Conservation (phyloP, 495 filamentous ascomycete genomes). For the Penicillium ucsense region DNA sequence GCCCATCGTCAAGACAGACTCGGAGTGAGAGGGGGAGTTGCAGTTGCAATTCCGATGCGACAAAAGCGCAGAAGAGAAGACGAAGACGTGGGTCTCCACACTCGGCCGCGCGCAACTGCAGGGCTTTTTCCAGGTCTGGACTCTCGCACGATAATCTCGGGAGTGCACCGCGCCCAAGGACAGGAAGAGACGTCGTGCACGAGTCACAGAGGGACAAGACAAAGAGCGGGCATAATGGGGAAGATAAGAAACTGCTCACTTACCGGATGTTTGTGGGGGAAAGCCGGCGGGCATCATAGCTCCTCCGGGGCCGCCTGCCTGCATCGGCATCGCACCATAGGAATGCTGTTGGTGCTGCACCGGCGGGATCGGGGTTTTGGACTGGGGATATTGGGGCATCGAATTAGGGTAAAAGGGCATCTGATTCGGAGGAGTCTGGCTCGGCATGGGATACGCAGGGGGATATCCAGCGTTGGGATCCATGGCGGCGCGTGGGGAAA, state of each 20-base stretch:
- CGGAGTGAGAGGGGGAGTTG: too few species aligned
- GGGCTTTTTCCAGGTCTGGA: too few species aligned
- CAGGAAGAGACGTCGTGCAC: not conserved
- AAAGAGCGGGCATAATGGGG: constrained; percentile 20
- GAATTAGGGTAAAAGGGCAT: constrained; percentile 35
- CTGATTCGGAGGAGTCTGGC: constrained; percentile 28
- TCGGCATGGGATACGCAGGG: constrained; percentile 29
- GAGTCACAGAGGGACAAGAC: constrained; percentile 4
- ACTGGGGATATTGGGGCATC: constrained; percentile 30
- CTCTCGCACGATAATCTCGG: too few species aligned
- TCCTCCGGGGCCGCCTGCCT: constrained; percentile 32
- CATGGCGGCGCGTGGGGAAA: constrained; percentile 16
- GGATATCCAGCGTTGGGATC: constrained; percentile 37
- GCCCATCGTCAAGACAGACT: too few species aligned
- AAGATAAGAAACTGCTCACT: constrained; percentile 17
- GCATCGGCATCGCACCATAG: constrained; percentile 33
- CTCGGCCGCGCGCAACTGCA: too few species aligned
- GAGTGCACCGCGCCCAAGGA: constrained; percentile 1
- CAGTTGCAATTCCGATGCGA: too few species aligned
- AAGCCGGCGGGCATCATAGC: constrained; percentile 35
- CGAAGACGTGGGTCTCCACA: too few species aligned
- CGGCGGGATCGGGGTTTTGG: constrained; percentile 23
- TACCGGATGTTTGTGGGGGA: constrained; percentile 33
- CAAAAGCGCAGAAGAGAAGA: too few species aligned
- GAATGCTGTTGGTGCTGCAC: constrained; percentile 27